A percentile compares a stretch with the other conserved stretches of the same genome.
phyloP scores from a whole-genome alignment of 2,329 filamentous ascomycete species.

The Cladosporium phlei region DNA sequence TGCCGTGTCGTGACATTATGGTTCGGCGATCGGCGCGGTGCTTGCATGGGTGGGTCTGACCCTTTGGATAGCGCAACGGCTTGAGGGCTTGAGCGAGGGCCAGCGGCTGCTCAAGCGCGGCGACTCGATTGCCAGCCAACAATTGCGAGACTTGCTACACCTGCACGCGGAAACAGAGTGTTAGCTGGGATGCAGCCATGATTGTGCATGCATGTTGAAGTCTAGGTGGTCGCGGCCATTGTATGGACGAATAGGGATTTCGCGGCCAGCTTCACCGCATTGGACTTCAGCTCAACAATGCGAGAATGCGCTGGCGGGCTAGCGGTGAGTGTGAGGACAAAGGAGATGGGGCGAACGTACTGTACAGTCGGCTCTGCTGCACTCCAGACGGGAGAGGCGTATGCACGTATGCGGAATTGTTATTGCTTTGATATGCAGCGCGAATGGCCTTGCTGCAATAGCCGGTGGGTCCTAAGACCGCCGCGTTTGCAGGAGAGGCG shows the following conservation, averaged over 20 bases:
- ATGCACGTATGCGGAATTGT: constrained; percentile 11
- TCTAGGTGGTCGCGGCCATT: neutral
- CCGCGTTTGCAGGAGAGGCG: no score
- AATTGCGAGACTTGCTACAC: no score
- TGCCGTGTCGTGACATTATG: constrained; percentile 27
- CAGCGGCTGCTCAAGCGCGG: constrained; percentile 6
- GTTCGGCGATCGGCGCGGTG: constrained; percentile 13
- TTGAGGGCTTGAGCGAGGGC: constrained; percentile 4
- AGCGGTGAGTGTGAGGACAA: constrained; percentile 9
- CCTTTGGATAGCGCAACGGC: constrained; percentile 12
- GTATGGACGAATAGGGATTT: neutral
- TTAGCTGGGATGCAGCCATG: neutral
- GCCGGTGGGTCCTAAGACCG: no score
- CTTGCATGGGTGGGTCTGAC: constrained; percentile 5
- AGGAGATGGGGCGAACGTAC: neutral
- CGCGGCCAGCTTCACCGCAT: neutral
- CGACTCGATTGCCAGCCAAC: constrained; percentile 1
- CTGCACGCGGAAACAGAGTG: constrained; percentile 6
- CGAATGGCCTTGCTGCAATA: no score
- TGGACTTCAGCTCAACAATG: constrained; percentile 1
- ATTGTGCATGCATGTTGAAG: neutral
- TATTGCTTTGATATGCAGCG: no score
- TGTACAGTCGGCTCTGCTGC: no score
- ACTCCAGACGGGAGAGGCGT: constrained; percentile 1
- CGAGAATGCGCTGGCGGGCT: neutral